Base-by-base conservation (phyloP, 2,329 filamentous ascomycete species). In the Huntiella decipiens region DNA sequence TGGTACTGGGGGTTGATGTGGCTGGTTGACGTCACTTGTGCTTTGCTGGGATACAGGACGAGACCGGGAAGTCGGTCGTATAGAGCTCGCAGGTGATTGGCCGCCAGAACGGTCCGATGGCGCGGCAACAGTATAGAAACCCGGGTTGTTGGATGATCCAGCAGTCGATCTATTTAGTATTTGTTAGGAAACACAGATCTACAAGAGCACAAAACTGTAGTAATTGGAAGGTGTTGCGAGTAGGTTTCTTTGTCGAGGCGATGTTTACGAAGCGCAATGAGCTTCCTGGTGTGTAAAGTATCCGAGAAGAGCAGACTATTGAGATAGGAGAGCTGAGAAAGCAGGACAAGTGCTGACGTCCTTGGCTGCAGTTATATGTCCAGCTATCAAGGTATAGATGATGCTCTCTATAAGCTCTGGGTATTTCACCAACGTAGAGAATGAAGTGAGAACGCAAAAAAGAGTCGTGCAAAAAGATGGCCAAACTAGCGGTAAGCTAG, bases 181-280 rank as follows among this genome's bases (percentile, higher is more conserved):
- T 13, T 51, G 49, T 51, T 52, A 51, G 51, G 50, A 45, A 45
- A 50, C 33, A 42, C 37, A 11, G 15, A 44, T 19, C 32, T 39
- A 49, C 46, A 53, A 17, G 38, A 54, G 36, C 50, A 54, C 44
- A 49, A 51, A 40, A 51, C 48, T 31, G 52, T 28, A 28, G 22
- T 7, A 28, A 28, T 28, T 28, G 54, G 40, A 44, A 44, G 31
- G 42, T 44, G 42, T 15, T 44, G 33, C 33, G 10, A 35, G 32
- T n/a, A 15, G 43, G 22, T 28, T 28, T 28, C 22, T 28, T 28
- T 28, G 22, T 28, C 8, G 22, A 28, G 22, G 22, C 22, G 22
- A 10, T 8, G 22, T 7, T 28, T 28, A 28, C 22, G 22, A 28
- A 28, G 22, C 22, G 22, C 22, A 28, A 28, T 28, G 22, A 6